Base-by-base conservation (phyloP, 306 rosid species). In the Sicyos edulis region DNA sequence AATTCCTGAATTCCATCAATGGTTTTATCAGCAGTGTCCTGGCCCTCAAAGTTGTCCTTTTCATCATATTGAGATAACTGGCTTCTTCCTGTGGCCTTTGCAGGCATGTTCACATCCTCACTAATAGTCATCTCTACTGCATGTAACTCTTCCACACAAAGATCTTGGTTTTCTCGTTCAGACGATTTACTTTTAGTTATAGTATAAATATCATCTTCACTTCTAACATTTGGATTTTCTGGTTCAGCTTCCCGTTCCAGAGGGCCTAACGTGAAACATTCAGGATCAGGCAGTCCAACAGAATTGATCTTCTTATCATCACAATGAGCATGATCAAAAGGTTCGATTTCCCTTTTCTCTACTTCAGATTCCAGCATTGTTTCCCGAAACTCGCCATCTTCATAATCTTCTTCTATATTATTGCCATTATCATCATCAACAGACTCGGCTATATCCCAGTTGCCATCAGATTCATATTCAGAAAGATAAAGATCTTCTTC, bases 341-440 rank as follows among this genome's bases (percentile, higher is more conserved):
- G 69, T 42, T 87, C 86, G 57, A 78, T 83, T 78, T 83, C 86
- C 76, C 81, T 81, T 83, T 82, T 83, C 82, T 78, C 86, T 17
- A 54, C 83, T 54, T 78, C 73, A 44, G 82, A 72, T 34, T 71
- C 76, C 74, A 73, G 74, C 61, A 80, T 70, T 0, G 86, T 83
- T 62, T 86, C 98, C 26, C 92, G 82, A 70, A 93, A 87, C 85
- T 93, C 91, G 26, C 96, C 98, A 58, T 92, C 98, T 82, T 88
- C 96, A 76, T 78, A 90, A 76, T 90, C 98, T 65, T 88, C 91
- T 54, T 76, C 86, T 59, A 80, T 83, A 77, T 49, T 76, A 82
- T 81, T 21, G 77, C 32, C 32, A 26, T 32, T 75, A 75, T 83
- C 81, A 15, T 77, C 82, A 71, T 83, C 88, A 56, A 84, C 79